These are phyloP conservation scores for Colletotrichum theobromicola DNA, from an alignment of 2,329 filamentous ascomycete species.

Conservation along the genomic window DNA sequence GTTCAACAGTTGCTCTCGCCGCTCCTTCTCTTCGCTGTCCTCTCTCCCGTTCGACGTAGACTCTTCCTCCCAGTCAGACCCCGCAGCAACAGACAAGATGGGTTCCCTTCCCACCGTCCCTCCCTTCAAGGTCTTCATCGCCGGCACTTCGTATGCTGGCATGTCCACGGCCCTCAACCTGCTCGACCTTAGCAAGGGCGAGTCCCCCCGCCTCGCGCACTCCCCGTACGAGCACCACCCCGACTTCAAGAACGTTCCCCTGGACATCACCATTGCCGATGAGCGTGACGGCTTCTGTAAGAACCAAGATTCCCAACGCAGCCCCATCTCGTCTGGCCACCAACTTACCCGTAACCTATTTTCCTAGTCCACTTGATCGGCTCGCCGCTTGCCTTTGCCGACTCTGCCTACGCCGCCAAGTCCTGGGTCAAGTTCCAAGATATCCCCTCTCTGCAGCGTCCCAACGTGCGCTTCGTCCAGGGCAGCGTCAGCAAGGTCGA, in stretches of 20 bases:
- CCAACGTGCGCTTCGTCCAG: conserved; percentile 68
- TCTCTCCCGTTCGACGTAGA: background rate
- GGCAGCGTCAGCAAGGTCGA: conserved; percentile 69
- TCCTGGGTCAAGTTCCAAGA: conserved; percentile 75
- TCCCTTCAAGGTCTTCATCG: conserved; percentile 66
- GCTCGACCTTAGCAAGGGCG: conserved; percentile 66
- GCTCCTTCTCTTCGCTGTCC: background rate
- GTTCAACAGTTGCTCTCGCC: background rate
- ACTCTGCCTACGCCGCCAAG: conserved; percentile 65
- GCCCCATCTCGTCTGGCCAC: background rate
- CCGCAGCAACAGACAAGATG: conserved; percentile 10
- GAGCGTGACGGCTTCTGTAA: conserved; percentile 85
- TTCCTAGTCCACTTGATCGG: conserved; percentile 75
- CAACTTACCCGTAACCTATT: background rate
- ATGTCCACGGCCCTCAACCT: conserved; percentile 71
- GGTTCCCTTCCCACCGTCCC: conserved; percentile 22
- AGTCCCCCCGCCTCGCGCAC: conserved; percentile 49
- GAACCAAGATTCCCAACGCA: conserved; percentile 30
- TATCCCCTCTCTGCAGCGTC: conserved; percentile 68
- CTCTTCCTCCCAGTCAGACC: background rate
- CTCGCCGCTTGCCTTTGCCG: conserved; percentile 73
- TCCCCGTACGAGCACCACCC: conserved; percentile 43
- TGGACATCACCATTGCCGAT: conserved; percentile 77
- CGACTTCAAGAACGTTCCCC: conserved; percentile 52
- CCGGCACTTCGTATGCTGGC: conserved; percentile 77